Evolutionary conservation across 495 filamentous ascomycete genomes (phyloP), one percentile per base, ranked within the genome.

Genomic region (Clavariopsis aquatica): DNA sequence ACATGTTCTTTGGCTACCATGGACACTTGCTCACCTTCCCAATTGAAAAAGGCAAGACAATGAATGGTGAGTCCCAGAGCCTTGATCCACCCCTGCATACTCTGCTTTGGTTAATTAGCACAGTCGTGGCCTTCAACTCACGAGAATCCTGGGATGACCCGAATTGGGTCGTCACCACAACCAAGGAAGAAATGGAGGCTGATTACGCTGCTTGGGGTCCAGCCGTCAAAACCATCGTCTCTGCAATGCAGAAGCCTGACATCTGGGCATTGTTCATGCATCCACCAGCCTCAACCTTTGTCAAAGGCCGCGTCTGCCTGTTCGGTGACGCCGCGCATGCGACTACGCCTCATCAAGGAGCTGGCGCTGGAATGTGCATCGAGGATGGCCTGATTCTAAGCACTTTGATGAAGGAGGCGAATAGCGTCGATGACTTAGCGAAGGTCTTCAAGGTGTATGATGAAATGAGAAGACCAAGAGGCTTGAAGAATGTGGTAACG

Each of bases 271-370:
- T 90, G 19, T 89, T 87, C 72, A 80, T 89, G 31, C 80, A 85
- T 49, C 81, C 81, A 0, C 80, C 81, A 12, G 77, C 82, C 12
- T 77, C 79, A 1, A 83, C 79, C 0, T 90, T 83, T 61, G 77
- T 75, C 56, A 80, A 80, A 29, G 82, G 80, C 1, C 77, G 79
- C 0, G 67, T 90, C 0, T 83, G 81, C 6, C 76, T 90, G 1
- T 73, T 89, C 0, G 88, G 89, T 1, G 88, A 90, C 65, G 87
- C 88, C 0, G 87, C 87, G 0, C 88, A 90, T 64, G 86, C 87
- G 0, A 81, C 81, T 0, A 88, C 87, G 2, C 88, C 88, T 0
- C 87, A 89, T 68, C 86, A 89, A 65, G 87, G 87, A 9, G 79
- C 87, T 1, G 88, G 87, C 0, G 87, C 86, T 0, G 87, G 87